Base-by-base conservation (phyloP, 768 basidiomycete species). In the Rossbeevera mucosa region DNA sequence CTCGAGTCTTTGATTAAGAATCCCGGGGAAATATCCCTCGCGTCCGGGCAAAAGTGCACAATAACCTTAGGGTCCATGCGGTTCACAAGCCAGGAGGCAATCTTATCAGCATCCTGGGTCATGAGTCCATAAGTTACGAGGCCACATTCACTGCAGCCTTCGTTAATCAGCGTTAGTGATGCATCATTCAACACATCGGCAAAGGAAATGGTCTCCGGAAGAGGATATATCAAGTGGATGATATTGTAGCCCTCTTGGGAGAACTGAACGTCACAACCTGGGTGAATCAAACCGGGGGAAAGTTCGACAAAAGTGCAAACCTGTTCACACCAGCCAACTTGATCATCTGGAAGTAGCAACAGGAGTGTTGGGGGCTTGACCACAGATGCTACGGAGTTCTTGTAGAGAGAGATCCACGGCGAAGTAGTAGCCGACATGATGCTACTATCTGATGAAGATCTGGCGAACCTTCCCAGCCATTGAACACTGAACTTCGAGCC, bases 211-310 rank as follows among this genome's bases (percentile, higher is more conserved):
- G 51, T 14, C 18, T 47, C 41, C 21, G 59, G 45, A 12, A 50
- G 44, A 25, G 70, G 65, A 28, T 67, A 70, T 2, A 55, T 29
- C 9, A 73, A 48, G 28, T 69, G 71, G 9, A 67, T 48, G 16
- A 72, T 65, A n/a, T 65, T 56, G 53, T 75, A 73, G 24, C 74
- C 74, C 54, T 76, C 75, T 50, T 72, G 69, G 28, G 73, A 56
- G 53, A 70, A 66, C 68, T 73, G 48, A n/a, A 29, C 11, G 24
- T 47, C 22, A 41, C 12, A 20, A 40, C 14, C 4, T 24, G 20
- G 20, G 54, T 50, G 25, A 59, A 43, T 16, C 25, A 8, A 24
- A 14, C 12, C 24, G 13, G 16, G 2, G 44, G 25, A 24, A 3
- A 38, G 36, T 38, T 40, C 12, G 40, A 12, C 40, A 38, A 9